phyloP scores from a whole-genome alignment of 768 basidiomycete species.

The Calocybe indica region DNA sequence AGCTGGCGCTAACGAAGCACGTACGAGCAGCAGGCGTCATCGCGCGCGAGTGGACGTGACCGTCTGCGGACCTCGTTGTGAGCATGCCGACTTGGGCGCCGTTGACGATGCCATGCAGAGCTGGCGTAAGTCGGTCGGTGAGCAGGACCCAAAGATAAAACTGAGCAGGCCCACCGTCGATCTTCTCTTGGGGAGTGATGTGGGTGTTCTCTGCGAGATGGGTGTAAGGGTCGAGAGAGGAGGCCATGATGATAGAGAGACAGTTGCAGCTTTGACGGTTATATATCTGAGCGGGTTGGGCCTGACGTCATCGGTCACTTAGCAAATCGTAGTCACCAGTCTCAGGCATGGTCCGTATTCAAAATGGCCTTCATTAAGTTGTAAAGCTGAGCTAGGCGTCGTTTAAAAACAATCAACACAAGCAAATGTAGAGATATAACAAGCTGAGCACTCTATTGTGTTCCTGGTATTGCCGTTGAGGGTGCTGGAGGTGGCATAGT shows the following conservation, averaged over 20 bases:
- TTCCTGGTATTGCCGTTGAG: slow-evolving; percentile 32
- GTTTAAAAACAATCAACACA: slow-evolving; percentile 24
- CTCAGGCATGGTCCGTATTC: not conserved
- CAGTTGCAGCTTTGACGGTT: not conserved
- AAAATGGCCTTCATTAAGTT: not conserved
- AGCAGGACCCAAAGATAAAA: not conserved
- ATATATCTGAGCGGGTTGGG: slow-evolving; percentile 10
- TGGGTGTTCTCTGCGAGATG: slow-evolving; percentile 54
- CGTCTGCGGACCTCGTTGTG: slow-evolving; percentile 62
- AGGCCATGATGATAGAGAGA: slow-evolving; percentile 6
- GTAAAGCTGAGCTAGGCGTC: slow-evolving; percentile 5
- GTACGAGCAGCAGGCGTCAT: slow-evolving; percentile 72
- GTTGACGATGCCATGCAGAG: slow-evolving; percentile 59
- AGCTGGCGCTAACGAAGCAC: slow-evolving; percentile 13
- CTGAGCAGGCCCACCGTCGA: slow-evolving; percentile 37
- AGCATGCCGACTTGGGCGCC: slow-evolving; percentile 68
- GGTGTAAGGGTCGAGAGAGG: slow-evolving; percentile 68
- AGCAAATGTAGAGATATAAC: slow-evolving; percentile 18
- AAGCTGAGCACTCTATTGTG: slow-evolving; percentile 44
- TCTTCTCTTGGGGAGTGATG: slow-evolving; percentile 58
- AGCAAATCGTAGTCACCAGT: slow-evolving; percentile 4
- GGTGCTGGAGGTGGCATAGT: slow-evolving; percentile 44
- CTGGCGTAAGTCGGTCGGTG: slow-evolving; percentile 29
- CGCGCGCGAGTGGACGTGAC: slow-evolving; percentile 71
- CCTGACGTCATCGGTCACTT: slow-evolving; percentile 13